Evolutionary conservation across 108 stramenopile genomes (phyloP).

Genomic region (Fistulifera pelliculosa): DNA sequence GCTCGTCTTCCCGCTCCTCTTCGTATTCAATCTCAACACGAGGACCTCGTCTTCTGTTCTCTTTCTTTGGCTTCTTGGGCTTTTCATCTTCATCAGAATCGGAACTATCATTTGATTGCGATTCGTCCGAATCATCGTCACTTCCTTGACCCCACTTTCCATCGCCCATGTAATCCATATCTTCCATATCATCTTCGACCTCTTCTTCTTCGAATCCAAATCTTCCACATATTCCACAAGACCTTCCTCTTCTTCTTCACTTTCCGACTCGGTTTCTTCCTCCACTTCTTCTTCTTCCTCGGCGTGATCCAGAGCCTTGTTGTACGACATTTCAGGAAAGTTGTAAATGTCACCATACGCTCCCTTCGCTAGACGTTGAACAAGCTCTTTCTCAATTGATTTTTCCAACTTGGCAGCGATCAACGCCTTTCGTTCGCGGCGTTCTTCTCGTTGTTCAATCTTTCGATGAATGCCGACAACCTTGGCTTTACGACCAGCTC

Average conservation of each 20-base stretch:
- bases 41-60: constrained; percentile 37
- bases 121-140: constrained; percentile 30
- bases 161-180: constrained; percentile 63
- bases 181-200: constrained; percentile 56
- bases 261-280: constrained; percentile 48
- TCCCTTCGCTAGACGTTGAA: constrained; percentile 88
- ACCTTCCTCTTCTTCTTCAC: constrained; percentile 29
- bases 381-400: constrained; percentile 90
- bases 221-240: constrained; percentile 77
- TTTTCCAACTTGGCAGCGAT: constrained; percentile 87
- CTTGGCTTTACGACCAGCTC: constrained; percentile 65
- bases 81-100: constrained; percentile 25
- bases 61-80: constrained; percentile 25
- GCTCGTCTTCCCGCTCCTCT: constrained; percentile 59
- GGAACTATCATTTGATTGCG: constrained; percentile 12
- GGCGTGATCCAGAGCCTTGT: constrained; percentile 67
- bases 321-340: constrained; percentile 84
- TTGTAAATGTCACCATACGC: constrained; percentile 97
- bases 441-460: constrained; percentile 84
- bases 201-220: constrained; percentile 70
- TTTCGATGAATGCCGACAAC: constrained; percentile 75
- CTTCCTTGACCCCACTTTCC: constrained; percentile 40
- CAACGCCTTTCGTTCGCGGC: constrained; percentile 89
- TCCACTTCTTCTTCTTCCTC: constrained; percentile 57
- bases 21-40: constrained; percentile 82